Conservation (phyloP, 305 asterid genomes). For the Fraxinus platypoda region DNA sequence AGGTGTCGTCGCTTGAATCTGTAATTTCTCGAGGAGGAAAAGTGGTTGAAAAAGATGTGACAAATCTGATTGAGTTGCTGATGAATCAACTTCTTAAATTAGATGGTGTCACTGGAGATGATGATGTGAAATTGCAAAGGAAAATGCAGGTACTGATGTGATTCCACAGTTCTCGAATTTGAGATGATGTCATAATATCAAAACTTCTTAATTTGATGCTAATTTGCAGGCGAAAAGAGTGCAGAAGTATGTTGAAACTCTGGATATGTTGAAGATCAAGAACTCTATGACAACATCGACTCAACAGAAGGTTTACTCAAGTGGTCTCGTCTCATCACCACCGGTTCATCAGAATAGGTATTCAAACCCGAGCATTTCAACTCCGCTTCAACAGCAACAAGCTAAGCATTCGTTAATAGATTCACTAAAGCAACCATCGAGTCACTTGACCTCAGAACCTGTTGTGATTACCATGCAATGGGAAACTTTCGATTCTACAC, state of each 20-base stretch:
- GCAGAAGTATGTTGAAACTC: constrained; percentile 71
- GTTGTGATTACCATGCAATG: constrained; percentile 90
- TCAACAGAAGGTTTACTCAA: constrained; percentile 24
- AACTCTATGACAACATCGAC: constrained; percentile 27
- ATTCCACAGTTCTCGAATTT: background rate
- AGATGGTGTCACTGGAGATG: constrained; percentile 66
- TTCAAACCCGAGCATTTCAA: constrained; percentile 37
- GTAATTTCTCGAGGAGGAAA: constrained; percentile 61
- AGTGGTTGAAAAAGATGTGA: constrained; percentile 63
- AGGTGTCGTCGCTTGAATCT: constrained; percentile 78
- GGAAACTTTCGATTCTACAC: constrained; percentile 78
- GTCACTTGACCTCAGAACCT: constrained; percentile 57
- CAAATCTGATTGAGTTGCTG: constrained; percentile 59
- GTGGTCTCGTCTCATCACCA: background rate
- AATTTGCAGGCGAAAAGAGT: constrained; percentile 61
- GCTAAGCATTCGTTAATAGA: constrained; percentile 35
- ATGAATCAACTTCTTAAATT: constrained; percentile 78
- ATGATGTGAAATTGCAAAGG: constrained; percentile 72
- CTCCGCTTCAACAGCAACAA: constrained; percentile 33
- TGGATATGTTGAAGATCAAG: constrained; percentile 69
- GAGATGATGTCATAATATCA: background rate
- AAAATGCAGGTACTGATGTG: constrained; percentile 63
- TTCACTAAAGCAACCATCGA: constrained; percentile 43
- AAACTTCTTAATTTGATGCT: background rate
- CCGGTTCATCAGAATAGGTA: constrained; percentile 29